Base-by-base conservation (phyloP, 257 asterid genomes). In the Petrea volubilis region DNA sequence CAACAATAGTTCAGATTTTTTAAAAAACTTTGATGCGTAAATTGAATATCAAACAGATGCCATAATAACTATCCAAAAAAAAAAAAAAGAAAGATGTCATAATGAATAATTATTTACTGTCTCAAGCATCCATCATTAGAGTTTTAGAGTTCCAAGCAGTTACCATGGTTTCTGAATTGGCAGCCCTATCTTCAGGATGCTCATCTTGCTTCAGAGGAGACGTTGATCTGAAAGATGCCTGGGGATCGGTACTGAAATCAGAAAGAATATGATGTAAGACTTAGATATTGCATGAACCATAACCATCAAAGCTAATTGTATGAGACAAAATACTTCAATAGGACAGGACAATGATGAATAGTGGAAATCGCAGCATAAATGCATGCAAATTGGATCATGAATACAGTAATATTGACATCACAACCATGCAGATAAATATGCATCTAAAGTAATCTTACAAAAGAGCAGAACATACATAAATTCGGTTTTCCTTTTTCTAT, bases 191-290 rank as follows among this genome's bases (percentile, higher is more conserved):
- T 62, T 85, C 88, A 73, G 72, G 74, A 40, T 70, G 74, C 64
- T 77, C 89, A 55, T 86, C 90, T 73, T 71, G 88, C 83, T 82
- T 86, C 77, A 72, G 60, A 51, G 87, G 75, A 40, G 88, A 73
- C 79, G 74, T 79, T 60, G 91, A 80, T 58, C 82, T 77, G 56
- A 77, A 78, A 66, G 93, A 84, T 73, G 91, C 55, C 84, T 77
- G 96, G 55, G 92, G 89, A 81, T 87, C 93, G 47, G 71, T 87
- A 75, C 98, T 92, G 80, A 77, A 78, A 85, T 66, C 58, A 74
- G 69, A 61, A 73, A 75, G 64, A 63, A 41, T 44, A 55, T 6
- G 65, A 38, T 36, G 47, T 62, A 60, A 8, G 24, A 2, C 24
- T 60, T 20, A 67, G 70, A 49, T 25, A 27, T 47, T 50, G 24